Conservation (phyloP, 805 yeast genomes). For the Teunomyces aglyptinius region DNA sequence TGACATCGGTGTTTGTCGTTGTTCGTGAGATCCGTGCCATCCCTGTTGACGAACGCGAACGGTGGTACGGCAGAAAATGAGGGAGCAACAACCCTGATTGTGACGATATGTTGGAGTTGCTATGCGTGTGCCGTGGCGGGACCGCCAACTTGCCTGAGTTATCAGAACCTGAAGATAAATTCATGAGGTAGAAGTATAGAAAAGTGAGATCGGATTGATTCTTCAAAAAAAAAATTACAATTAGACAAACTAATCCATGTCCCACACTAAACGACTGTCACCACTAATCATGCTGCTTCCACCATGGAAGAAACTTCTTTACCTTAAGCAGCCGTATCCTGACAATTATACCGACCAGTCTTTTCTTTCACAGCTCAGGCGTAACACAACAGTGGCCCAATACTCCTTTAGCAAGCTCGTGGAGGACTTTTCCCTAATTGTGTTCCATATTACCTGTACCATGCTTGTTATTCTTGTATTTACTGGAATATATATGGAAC, state of each 20-base stretch:
- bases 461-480: constrained; percentile 69
- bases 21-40: constrained; percentile 13
- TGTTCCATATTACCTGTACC: constrained; percentile 63
- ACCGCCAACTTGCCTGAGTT: constrained; percentile 1
- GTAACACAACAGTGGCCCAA: constrained; percentile 71
- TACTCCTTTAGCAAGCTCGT: constrained; percentile 64
- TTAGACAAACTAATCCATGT: neutral
- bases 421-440: constrained; percentile 68
- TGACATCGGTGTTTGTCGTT: constrained; percentile 1
- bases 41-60: constrained; percentile 13
- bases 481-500: constrained; percentile 49
- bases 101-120: neutral
- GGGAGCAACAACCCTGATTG: neutral
- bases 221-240: no score
- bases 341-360: constrained; percentile 86
- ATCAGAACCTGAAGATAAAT: neutral
- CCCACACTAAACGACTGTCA: neutral
- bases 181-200: neutral
- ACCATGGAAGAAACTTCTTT: constrained; percentile 82
- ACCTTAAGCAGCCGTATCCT: constrained; percentile 82
- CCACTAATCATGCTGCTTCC: constrained; percentile 8
- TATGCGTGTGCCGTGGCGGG: neutral
- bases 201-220: no score
- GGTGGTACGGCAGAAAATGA: constrained; percentile 1
- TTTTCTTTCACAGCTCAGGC: constrained; percentile 74